These are phyloP conservation scores for Cairneyella variabilis DNA, from an alignment of 495 filamentous ascomycete species.

Conservation along the genomic window DNA sequence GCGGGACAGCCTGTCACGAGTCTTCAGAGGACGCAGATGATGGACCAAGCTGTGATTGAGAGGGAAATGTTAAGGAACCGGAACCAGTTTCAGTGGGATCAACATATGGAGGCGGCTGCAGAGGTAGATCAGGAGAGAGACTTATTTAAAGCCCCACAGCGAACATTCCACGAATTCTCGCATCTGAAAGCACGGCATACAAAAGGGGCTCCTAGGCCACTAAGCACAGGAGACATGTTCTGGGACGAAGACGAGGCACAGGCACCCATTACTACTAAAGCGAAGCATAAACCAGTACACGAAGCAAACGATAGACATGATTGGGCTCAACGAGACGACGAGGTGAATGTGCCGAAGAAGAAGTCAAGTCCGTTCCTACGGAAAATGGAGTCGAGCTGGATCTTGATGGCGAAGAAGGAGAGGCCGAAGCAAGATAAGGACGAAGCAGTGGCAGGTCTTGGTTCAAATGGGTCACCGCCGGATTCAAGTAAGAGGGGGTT, in stretches of 20 bases:
- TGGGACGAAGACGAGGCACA: constrained; percentile 7
- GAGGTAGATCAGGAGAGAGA: constrained; percentile 25
- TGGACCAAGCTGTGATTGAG: constrained; percentile 25
- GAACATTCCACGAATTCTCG: constrained; percentile 19
- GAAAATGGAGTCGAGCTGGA: constrained; percentile 19
- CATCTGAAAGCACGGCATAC: constrained; percentile 2
- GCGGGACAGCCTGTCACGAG: neutral
- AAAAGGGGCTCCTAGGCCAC: constrained; percentile 4
- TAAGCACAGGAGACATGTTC: constrained; percentile 21
- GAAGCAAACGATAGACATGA: constrained; percentile 19
- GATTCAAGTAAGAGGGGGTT: constrained; percentile 12
- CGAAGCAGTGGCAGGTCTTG: constrained; percentile 7
- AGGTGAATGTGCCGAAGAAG: neutral
- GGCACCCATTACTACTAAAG: neutral
- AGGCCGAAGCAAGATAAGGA: constrained; percentile 5
- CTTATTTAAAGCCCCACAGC: constrained; percentile 15
- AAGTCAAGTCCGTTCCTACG: constrained; percentile 13
- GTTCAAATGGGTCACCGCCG: constrained; percentile 10
- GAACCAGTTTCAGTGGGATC: constrained; percentile 33
- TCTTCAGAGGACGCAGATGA: constrained; percentile 20
- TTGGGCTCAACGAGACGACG: constrained; percentile 23
- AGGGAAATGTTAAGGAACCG: constrained; percentile 26
- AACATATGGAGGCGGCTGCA: constrained; percentile 27
- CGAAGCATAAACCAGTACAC: constrained; percentile 1
- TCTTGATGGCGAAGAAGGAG: constrained; percentile 12